These are phyloP conservation scores for Tylopilus orsonianus DNA, from an alignment of 1,284 basidiomycete species.

Conservation along the genomic window DNA sequence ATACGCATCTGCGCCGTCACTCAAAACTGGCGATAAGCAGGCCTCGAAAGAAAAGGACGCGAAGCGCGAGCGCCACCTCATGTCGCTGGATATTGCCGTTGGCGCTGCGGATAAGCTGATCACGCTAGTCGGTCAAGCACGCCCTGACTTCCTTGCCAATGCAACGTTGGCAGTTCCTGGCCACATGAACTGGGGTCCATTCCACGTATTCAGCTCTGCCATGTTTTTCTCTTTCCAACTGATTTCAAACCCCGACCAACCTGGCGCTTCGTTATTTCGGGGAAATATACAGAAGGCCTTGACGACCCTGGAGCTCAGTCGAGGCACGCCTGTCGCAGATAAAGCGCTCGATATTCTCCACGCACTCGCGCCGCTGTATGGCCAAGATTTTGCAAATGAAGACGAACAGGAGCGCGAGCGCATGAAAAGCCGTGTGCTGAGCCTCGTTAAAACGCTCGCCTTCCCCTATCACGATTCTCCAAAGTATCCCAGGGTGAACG, in stretches of 20 bases:
- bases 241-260: constrained; percentile 73
- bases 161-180: constrained; percentile 68
- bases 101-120: constrained; percentile 73
- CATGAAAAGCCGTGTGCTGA: constrained; percentile 57
- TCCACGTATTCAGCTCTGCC: constrained; percentile 78
- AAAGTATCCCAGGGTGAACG: constrained; percentile 43
- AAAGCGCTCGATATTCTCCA: constrained; percentile 68
- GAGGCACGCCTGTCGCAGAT: constrained; percentile 64
- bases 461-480: constrained; percentile 77
- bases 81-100: constrained; percentile 70
- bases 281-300: constrained; percentile 70
- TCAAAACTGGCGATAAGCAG: constrained; percentile 24
- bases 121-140: constrained; percentile 65
- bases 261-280: constrained; percentile 69
- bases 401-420: constrained; percentile 53
- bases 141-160: constrained; percentile 69
- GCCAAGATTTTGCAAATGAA: constrained; percentile 52
- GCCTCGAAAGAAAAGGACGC: constrained; percentile 39
- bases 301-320: constrained; percentile 59
- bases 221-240: constrained; percentile 87
- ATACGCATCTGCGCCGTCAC: constrained; percentile 50
- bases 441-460: constrained; percentile 67
- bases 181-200: constrained; percentile 79
- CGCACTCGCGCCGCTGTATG: constrained; percentile 68
- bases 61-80: constrained; percentile 43